phyloP scores from a whole-genome alignment of 2,329 filamentous ascomycete genomes.

The Raffaelea deltoideospora region DNA sequence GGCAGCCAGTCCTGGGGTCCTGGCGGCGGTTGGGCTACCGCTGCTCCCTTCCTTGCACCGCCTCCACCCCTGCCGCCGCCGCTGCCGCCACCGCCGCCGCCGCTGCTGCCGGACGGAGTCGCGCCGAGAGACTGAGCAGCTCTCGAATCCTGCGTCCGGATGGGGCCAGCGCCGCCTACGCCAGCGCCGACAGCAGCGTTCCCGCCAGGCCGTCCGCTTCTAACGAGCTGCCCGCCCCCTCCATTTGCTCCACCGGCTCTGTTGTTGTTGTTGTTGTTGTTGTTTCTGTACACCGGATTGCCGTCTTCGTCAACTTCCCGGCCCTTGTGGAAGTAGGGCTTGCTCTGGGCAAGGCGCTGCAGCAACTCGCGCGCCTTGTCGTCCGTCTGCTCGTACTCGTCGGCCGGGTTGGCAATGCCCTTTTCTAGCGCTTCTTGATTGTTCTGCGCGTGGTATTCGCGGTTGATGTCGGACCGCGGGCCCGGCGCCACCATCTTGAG shows the following conservation, averaged over 20 bases:
- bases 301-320: constrained; percentile 51
- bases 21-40: constrained; percentile 59
- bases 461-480: constrained; percentile 80
- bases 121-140: too few species aligned
- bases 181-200: constrained; percentile 39
- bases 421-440: constrained; percentile 93
- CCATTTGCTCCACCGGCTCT: constrained; percentile 13
- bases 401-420: constrained; percentile 58
- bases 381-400: constrained; percentile 93
- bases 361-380: constrained; percentile 88
- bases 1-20: constrained; percentile 75
- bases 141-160: constrained; percentile 55
- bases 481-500: constrained; percentile 96
- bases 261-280: too few species aligned
- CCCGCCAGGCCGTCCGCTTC: constrained; percentile 15
- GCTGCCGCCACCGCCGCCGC: constrained; percentile 30
- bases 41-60: constrained; percentile 39
- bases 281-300: constrained; percentile 16
- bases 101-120: too few species aligned
- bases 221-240: too few species aligned
- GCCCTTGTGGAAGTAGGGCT: constrained; percentile 89
- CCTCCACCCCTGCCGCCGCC: constrained; percentile 24
- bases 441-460: constrained; percentile 95
- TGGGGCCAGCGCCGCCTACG: constrained; percentile 53
- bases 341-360: constrained; percentile 71